These are phyloP conservation scores for Mariannaea sp. DNA, from an alignment of 2,329 filamentous ascomycete genomes.

Conservation along the genomic window DNA sequence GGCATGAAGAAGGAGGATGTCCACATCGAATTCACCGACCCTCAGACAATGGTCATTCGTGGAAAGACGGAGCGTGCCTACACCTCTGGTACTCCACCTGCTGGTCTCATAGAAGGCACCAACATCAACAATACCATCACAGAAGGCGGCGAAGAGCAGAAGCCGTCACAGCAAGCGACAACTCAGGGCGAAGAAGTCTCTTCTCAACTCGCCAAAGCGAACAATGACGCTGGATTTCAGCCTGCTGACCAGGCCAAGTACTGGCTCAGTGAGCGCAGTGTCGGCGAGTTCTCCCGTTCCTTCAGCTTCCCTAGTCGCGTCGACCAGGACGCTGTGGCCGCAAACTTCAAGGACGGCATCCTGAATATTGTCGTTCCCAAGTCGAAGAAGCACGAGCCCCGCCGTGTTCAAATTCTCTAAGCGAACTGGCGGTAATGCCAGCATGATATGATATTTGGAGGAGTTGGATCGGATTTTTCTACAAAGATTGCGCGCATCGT, in stretches of 20 bases:
- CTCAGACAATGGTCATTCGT: conserved; percentile 71
- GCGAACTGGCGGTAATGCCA: not conserved
- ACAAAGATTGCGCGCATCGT: not conserved
- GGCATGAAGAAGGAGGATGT: conserved; percentile 76
- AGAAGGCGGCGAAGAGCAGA: conserved; percentile 45
- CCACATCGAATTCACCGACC: conserved; percentile 77
- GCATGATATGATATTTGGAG: not conserved
- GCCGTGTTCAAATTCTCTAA: conserved; percentile 50
- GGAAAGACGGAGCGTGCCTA: conserved; percentile 70
- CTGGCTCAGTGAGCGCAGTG: conserved; percentile 71
- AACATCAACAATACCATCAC: conserved; percentile 46
- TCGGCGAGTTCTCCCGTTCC: conserved; percentile 69
- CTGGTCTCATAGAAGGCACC: conserved; percentile 53
- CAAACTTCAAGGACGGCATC: conserved; percentile 68
- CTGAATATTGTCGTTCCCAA: conserved; percentile 69
- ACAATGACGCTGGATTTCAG: conserved; percentile 16
- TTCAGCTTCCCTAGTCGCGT: conserved; percentile 71
- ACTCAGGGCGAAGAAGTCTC: conserved; percentile 63
- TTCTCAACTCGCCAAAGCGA: conserved; percentile 15
- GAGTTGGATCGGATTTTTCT: not conserved
- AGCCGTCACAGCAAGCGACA: conserved; percentile 59
- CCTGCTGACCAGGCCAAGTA: conserved; percentile 56
- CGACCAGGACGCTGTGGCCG: conserved; percentile 64
- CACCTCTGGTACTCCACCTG: conserved; percentile 56
- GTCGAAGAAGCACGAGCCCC: conserved; percentile 61